phyloP scores from a whole-genome alignment of 257 asterid genomes.

The Perilla frutescens region DNA sequence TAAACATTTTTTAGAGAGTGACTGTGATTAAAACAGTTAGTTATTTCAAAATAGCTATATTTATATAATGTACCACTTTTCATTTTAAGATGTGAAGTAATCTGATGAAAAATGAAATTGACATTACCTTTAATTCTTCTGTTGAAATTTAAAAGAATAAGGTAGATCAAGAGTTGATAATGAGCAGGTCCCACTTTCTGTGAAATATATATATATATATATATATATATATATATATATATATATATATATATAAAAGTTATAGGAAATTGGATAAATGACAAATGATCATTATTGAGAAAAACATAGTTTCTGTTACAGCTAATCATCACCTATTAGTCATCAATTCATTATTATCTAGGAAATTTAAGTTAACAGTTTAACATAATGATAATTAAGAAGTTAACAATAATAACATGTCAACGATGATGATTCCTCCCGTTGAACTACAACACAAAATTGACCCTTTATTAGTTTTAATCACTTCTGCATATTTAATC shows the following conservation, averaged over 20 bases:
- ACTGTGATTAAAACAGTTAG: too few relatives aligned
- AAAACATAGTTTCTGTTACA: constrained; percentile 17
- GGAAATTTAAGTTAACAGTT: constrained; percentile 13
- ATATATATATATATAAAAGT: too few relatives aligned
- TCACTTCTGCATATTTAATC: not conserved
- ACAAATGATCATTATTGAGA: not conserved
- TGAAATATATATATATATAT: too few relatives aligned
- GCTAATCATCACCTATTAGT: constrained; percentile 34
- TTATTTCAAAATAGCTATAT: too few relatives aligned
- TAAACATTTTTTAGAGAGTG: too few relatives aligned
- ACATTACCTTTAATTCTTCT: too few relatives aligned
- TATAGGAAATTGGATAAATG: not conserved
- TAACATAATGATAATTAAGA: not conserved
- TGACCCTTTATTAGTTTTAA: constrained; percentile 1
- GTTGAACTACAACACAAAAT: constrained; percentile 12
- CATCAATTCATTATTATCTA: constrained; percentile 12
- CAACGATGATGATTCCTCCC: constrained; percentile 19
- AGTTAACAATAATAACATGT: not conserved
- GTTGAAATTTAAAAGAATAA: too few relatives aligned
- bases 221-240: not conserved
- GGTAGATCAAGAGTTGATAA: too few relatives aligned
- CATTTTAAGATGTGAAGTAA: too few relatives aligned
- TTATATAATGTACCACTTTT: too few relatives aligned
- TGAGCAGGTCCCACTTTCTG: too few relatives aligned
- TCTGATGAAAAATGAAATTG: too few relatives aligned